These are phyloP conservation scores for Cutaneotrichosporon sp. DNA, from an alignment of 1,284 basidiomycete genomes.

Conservation along the genomic window DNA sequence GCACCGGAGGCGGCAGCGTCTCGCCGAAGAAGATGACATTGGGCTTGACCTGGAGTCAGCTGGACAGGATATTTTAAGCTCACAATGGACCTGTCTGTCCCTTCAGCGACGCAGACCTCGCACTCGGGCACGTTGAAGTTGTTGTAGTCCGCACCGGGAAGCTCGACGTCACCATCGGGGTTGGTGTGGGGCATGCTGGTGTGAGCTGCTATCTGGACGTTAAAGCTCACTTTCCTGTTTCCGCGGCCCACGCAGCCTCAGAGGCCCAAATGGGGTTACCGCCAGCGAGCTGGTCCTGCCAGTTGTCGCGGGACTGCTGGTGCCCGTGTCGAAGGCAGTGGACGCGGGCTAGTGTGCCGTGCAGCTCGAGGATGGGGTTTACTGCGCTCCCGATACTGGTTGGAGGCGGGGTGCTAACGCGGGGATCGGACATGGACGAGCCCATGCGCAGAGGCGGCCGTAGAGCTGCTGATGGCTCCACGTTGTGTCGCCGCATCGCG, in stretches of 20 bases:
- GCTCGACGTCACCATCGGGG: conserved; percentile 88
- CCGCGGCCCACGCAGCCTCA: conserved; percentile 67
- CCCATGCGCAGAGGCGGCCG: not conserved
- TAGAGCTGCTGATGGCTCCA: not conserved
- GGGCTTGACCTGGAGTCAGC: conserved; percentile 62
- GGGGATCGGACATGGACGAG: conserved; percentile 4
- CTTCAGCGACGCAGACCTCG: conserved; percentile 61
- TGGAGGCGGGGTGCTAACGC: not conserved
- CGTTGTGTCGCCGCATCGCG: conserved; percentile 1
- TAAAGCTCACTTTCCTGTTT: conserved; percentile 55
- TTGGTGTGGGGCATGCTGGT: conserved; percentile 68
- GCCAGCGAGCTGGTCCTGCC: conserved; percentile 69
- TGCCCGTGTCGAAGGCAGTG: conserved; percentile 70
- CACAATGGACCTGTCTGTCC: conserved; percentile 14
- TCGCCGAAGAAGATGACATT: conserved; percentile 85
- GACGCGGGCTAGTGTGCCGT: conserved; percentile 82
- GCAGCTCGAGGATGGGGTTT: conserved; percentile 69
- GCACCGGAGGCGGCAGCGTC: conserved; percentile 65
- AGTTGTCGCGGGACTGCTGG: conserved; percentile 63
- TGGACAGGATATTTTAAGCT: not conserved
- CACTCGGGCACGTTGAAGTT: conserved; percentile 78
- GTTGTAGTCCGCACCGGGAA: conserved; percentile 71
- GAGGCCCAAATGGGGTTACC: conserved; percentile 77
- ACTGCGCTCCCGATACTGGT: not conserved
- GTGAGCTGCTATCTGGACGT: not conserved